phyloP scores from a whole-genome alignment of 106 monocot species.

The Dendrobium catenatum region DNA sequence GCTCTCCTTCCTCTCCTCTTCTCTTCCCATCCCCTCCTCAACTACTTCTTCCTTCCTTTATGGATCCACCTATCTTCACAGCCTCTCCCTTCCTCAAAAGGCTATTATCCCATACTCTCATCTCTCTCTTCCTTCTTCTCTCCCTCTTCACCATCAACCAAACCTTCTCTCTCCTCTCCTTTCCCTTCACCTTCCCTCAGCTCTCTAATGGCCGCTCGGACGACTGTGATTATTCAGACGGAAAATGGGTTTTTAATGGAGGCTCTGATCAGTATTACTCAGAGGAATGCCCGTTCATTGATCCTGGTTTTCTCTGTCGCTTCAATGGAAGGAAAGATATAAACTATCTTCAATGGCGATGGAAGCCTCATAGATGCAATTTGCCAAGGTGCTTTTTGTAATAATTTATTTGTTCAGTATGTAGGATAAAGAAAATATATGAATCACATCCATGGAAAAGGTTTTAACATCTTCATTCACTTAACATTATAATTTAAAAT shows the following conservation, averaged over 20 bases:
- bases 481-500: too few relatives aligned
- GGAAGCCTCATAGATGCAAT: conserved; percentile 61
- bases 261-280: conserved; percentile 19
- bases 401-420: too few relatives aligned
- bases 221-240: conserved; percentile 47
- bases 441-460: too few relatives aligned
- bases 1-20: too few relatives aligned
- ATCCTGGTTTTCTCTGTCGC: conserved; percentile 73
- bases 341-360: conserved; percentile 67
- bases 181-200: not conserved
- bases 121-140: not conserved
- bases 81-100: not conserved
- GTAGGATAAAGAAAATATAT: too few relatives aligned
- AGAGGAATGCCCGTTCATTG: conserved; percentile 72
- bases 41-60: not conserved
- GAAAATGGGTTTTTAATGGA: conserved; percentile 63
- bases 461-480: too few relatives aligned
- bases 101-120: not conserved
- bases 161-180: conserved; percentile 4
- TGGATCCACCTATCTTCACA: not conserved
- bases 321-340: conserved; percentile 59
- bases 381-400: conserved; percentile 39
- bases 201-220: not conserved
- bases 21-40: too few relatives aligned
- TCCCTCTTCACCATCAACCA: not conserved